A percentile compares a stretch with the other conserved stretches of the same genome.
These are phyloP conservation scores for Tricholoma sp. DNA, from an alignment of 768 basidiomycete genomes.

Conservation along the genomic window DNA sequence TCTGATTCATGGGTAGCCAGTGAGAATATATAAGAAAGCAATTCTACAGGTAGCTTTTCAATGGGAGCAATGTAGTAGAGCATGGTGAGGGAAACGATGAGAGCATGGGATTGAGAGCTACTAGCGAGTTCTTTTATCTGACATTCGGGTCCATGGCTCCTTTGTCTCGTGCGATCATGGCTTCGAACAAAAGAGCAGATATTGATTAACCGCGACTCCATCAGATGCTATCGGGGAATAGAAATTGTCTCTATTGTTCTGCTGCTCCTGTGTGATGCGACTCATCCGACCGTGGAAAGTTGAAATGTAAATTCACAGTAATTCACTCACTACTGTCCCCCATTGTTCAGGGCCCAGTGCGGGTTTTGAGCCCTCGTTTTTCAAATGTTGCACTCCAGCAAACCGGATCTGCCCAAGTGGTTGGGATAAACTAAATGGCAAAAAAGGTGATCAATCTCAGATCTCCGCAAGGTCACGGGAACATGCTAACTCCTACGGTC, in stretches of 20 bases:
- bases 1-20: conserved; percentile 35
- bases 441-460: conserved; percentile 13
- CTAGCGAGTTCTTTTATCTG: conserved; percentile 22
- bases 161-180: conserved; percentile 27
- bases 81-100: conserved; percentile 5
- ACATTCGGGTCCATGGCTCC: conserved; percentile 14
- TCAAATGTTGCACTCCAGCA: no score
- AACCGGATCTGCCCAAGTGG: not conserved
- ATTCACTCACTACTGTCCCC: no score
- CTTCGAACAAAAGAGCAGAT: conserved; percentile 31
- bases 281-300: conserved; percentile 2
- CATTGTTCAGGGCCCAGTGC: no score
- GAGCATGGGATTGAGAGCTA: not conserved
- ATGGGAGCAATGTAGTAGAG: conserved; percentile 22
- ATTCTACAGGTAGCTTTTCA: conserved; percentile 46
- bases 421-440: conserved; percentile 13
- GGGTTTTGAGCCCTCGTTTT: no score
- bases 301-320: not conserved
- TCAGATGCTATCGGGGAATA: conserved; percentile 13
- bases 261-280: conserved; percentile 2
- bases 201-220: conserved; percentile 18
- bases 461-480: conserved; percentile 5
- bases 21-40: conserved; percentile 51
- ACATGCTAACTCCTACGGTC: not conserved
- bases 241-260: conserved; percentile 19